A percentile compares a stretch with the other conserved stretches of the same genome.
phyloP scores from a whole-genome alignment of 495 filamentous ascomycete species.

The Beverwykella pulmonaria region DNA sequence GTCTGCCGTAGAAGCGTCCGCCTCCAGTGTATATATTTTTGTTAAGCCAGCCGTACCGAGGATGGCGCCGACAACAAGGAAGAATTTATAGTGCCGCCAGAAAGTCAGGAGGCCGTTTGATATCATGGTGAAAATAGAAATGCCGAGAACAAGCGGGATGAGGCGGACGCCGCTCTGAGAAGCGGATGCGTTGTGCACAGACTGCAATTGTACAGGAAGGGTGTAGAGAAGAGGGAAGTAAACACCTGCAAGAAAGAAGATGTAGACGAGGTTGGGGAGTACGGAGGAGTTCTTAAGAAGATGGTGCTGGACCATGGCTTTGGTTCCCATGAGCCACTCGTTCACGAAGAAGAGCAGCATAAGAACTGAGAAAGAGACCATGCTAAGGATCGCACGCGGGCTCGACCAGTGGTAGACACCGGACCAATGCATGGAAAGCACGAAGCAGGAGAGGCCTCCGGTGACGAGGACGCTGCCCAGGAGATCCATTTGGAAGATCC shows the following conservation, averaged over 20 bases:
- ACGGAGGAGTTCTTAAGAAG: conserved; percentile 25
- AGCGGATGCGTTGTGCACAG: conserved; percentile 28
- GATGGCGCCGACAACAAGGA: conserved; percentile 30
- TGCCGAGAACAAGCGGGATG: conserved; percentile 34
- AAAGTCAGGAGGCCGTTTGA: conserved; percentile 22
- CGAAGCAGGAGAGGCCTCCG: conserved; percentile 33
- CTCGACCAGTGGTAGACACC: conserved; percentile 39
- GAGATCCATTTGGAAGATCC: conserved; percentile 38
- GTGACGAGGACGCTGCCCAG: conserved; percentile 32
- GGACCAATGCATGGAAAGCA: conserved; percentile 41
- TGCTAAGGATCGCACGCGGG: conserved; percentile 49
- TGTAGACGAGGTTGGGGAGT: conserved; percentile 15
- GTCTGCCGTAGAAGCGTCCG: conserved; percentile 17
- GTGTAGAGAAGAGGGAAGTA: conserved; percentile 39
- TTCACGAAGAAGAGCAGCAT: conserved; percentile 28
- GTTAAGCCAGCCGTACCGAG: conserved; percentile 29
- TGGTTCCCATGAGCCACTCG: conserved; percentile 25
- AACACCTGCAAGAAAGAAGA: conserved; percentile 32
- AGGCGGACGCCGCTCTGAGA: conserved; percentile 39
- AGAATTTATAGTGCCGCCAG: conserved; percentile 33
- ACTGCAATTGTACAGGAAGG: conserved; percentile 45
- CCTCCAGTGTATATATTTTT: conserved; percentile 36
- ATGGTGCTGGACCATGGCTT: conserved; percentile 35
- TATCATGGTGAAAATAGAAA: conserved; percentile 25
- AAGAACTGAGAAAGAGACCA: conserved; percentile 46